Evolutionary conservation across 768 basidiomycete species (phyloP).

Genomic region (Lactarius quietus): DNA sequence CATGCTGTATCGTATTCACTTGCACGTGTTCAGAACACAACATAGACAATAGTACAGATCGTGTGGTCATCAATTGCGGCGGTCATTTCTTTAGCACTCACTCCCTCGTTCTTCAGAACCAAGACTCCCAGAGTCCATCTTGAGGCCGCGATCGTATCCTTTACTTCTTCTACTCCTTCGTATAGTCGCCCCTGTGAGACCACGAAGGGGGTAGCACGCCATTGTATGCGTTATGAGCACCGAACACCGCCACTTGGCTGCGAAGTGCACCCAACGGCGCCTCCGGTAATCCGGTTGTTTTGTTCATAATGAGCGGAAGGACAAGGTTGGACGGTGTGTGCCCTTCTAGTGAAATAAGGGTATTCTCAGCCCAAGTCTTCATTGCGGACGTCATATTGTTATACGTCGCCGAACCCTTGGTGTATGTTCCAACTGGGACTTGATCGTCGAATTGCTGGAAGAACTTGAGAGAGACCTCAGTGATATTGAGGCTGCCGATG

Average conservation of each 20-base stretch:
- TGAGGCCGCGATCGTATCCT: no score
- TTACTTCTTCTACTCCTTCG: no score
- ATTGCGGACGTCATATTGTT: neutral
- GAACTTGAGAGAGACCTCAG: neutral
- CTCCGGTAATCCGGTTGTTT: neutral
- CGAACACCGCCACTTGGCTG: neutral
- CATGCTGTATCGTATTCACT: neutral
- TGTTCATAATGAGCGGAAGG: neutral
- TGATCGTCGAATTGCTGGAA: neutral
- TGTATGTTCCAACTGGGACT: neutral
- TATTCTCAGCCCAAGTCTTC: neutral
- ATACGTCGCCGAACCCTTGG: neutral
- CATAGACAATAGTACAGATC: no score
- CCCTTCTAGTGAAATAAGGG: neutral
- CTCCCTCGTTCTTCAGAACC: no score
- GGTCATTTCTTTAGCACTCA: no score
- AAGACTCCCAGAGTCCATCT: no score
- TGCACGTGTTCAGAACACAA: neutral
- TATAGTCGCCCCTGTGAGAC: neutral
- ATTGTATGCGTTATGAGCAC: neutral
- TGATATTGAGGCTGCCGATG: neutral
- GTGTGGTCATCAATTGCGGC: no score
- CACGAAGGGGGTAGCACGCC: neutral
- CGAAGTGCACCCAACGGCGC: neutral
- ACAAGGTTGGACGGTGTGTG: neutral